These are phyloP conservation scores for Soucietia sequanensis DNA, from an alignment of 805 yeast genomes.

Conservation along the genomic window DNA sequence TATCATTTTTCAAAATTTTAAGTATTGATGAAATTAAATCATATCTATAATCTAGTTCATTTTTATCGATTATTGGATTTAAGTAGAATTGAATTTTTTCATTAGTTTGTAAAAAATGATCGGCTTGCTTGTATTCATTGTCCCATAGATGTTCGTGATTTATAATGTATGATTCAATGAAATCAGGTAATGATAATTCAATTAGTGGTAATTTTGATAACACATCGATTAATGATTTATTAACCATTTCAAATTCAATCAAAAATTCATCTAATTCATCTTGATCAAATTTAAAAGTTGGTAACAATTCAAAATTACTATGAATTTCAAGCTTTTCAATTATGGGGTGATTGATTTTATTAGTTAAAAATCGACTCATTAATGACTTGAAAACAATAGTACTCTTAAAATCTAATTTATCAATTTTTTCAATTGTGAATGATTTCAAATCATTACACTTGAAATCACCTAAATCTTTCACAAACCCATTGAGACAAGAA, in stretches of 20 bases:
- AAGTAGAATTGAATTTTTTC: conserved; percentile 12
- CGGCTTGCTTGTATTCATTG: too few species aligned
- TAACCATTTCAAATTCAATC: too few species aligned
- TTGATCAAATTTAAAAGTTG: conserved; percentile 4
- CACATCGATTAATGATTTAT: not conserved
- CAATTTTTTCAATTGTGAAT: not conserved
- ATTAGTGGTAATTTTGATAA: not conserved
- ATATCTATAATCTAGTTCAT: conserved; percentile 6
- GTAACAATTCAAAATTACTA: conserved; percentile 8
- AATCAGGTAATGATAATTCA: conserved; percentile 6
- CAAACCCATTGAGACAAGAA: conserved; percentile 6
- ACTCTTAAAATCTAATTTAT: conserved; percentile 1
- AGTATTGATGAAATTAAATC: conserved; percentile 8
- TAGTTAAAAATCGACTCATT: too few species aligned
- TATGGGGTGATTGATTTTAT: too few species aligned
- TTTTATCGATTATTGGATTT: conserved; percentile 10
- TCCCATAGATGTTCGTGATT: conserved; percentile 8
- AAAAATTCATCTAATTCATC: too few species aligned
- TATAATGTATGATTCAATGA: conserved; percentile 8
- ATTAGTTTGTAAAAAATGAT: conserved; percentile 7
- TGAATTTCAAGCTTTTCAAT: conserved; percentile 5
- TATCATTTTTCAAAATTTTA: not conserved
- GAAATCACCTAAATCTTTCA: not conserved
- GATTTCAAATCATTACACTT: not conserved
- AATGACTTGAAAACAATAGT: too few species aligned